A percentile compares a stretch with the other conserved stretches of the same genome.
phyloP scores from a whole-genome alignment of 2,329 filamentous ascomycete species.

The Paecilomyces dactylethromorphus region DNA sequence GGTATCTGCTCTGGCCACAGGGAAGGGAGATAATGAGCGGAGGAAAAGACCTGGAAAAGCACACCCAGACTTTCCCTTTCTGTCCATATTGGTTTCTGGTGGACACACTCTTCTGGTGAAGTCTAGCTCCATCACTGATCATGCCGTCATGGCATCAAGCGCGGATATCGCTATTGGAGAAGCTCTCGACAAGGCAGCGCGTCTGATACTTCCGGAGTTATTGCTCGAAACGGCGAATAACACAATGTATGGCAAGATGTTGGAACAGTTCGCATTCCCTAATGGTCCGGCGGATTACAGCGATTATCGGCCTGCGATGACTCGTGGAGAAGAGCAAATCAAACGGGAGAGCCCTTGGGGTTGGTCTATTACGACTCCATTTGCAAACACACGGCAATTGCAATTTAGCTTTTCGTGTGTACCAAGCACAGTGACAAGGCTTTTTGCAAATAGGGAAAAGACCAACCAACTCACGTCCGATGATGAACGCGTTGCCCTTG shows the following conservation, averaged over 20 bases:
- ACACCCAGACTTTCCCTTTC: constrained; percentile 67
- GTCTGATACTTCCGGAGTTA: constrained; percentile 62
- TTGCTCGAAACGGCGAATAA: constrained; percentile 50
- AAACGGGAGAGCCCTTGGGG: constrained; percentile 45
- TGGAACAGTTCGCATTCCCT: constrained; percentile 76
- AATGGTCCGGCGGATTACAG: constrained; percentile 28
- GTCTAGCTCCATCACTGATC: constrained; percentile 61
- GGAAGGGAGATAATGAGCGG: constrained; percentile 7
- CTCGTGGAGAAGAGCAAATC: constrained; percentile 54
- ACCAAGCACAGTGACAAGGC: constrained; percentile 56
- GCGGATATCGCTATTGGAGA: constrained; percentile 85
- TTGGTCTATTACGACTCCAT: constrained; percentile 66
- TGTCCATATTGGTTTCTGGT: constrained; percentile 83
- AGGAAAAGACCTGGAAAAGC: constrained; percentile 1
- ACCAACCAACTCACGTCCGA: constrained; percentile 35
- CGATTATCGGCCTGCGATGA: constrained; percentile 53
- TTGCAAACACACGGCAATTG: constrained; percentile 53
- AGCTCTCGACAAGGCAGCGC: constrained; percentile 78
- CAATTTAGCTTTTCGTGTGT: constrained; percentile 71
- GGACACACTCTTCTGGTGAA: constrained; percentile 85
- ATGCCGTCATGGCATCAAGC: constrained; percentile 66
- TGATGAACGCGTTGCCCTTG: constrained; percentile 62
- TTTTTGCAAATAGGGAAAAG: constrained; percentile 37
- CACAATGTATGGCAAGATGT: constrained; percentile 72
- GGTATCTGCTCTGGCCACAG: constrained; percentile 52